Percentiles rank a stretch among this genome's conserved stretches.
These are phyloP conservation scores for Trichosporon ovoides DNA, from an alignment of 1,284 basidiomycete genomes.

Conservation along the genomic window DNA sequence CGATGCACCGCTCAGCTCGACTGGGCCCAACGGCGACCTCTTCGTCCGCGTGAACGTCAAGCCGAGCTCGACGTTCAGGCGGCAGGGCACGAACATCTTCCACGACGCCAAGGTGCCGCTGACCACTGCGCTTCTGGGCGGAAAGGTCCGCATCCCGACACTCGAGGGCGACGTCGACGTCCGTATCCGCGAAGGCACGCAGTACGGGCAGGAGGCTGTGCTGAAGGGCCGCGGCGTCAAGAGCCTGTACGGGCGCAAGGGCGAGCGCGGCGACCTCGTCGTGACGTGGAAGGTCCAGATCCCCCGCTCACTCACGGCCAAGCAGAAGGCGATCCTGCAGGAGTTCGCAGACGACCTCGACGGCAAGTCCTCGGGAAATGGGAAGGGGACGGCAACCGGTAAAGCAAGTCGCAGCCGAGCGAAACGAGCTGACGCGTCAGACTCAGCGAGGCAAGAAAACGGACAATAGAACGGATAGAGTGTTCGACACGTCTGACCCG, in stretches of 20 bases:
- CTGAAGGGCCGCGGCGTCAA: constrained; percentile 82
- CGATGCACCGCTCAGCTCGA: constrained; percentile 75
- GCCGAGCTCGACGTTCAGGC: constrained; percentile 75
- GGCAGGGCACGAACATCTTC: constrained; percentile 89
- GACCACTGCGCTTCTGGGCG: constrained; percentile 86
- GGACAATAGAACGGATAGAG: neutral
- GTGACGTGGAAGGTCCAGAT: constrained; percentile 84
- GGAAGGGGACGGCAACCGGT: too few relatives aligned
- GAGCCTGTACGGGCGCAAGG: constrained; percentile 60
- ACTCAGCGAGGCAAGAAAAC: neutral
- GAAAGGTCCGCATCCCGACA: constrained; percentile 86
- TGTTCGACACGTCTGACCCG: constrained; percentile 8
- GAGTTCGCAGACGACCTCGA: constrained; percentile 90
- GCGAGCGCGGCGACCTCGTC: constrained; percentile 70
- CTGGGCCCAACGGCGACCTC: constrained; percentile 75
- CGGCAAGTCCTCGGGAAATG: constrained; percentile 48
- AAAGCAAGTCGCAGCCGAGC: neutral
- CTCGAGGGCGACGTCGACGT: constrained; percentile 95
- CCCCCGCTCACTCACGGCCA: constrained; percentile 76
- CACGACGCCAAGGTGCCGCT: constrained; percentile 88
- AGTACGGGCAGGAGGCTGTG: constrained; percentile 97
- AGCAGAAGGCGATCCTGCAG: constrained; percentile 81
- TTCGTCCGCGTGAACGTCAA: constrained; percentile 81
- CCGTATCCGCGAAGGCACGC: constrained; percentile 85
- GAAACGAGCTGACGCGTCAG: neutral